Base-by-base conservation (phyloP, 495 filamentous ascomycete species). In the Tuber microsphaerosporum region DNA sequence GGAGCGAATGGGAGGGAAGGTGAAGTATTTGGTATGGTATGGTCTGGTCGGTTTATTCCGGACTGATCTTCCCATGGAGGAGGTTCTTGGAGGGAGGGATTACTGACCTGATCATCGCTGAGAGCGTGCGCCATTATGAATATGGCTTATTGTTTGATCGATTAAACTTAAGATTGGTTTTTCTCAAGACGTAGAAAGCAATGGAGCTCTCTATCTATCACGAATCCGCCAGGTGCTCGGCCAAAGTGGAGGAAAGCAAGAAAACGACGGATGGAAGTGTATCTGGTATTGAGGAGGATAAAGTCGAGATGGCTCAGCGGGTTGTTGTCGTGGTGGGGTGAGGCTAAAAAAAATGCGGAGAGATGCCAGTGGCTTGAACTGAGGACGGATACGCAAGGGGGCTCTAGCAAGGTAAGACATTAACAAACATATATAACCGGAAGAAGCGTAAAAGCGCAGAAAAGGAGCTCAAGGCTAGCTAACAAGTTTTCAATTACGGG, bases 71-170 rank as follows among this genome's bases (percentile, higher is more conserved):
- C 46, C 16, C 37, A 26, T n/a, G 37, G n/a, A 31, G 26, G 16
- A 39, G 45, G 41, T 73, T 41, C 34, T 37, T 48, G 43, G 42
- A 69, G 73, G 72, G 37, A 75, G 75, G 73, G 69, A 75, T 69
- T 73, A 79, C 84, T 78, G 87, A 94, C 94, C 91, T 97, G 94
- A 85, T 97, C 94, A 87, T 98, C 94, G 84, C 93, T 97, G 86
- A 98, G 91, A 84, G 93, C 91, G 90, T 96, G 93, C 84, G 94
- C 94, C 94, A 97, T 98, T 78, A 87, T 91, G 88, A 83, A 76
- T 71, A 79, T 74, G 34, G 56, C 9, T 46, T 42, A 34, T 42
- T 43, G 34, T 51, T 69, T 46, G n/a, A 68, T 46, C n/a, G 12
- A 65, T 65, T 65, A 34, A 65, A 19, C 56, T 34, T 19, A 65